Base-by-base conservation (phyloP, 2,329 filamentous ascomycete species). In the Neofusicoccum parvum region DNA sequence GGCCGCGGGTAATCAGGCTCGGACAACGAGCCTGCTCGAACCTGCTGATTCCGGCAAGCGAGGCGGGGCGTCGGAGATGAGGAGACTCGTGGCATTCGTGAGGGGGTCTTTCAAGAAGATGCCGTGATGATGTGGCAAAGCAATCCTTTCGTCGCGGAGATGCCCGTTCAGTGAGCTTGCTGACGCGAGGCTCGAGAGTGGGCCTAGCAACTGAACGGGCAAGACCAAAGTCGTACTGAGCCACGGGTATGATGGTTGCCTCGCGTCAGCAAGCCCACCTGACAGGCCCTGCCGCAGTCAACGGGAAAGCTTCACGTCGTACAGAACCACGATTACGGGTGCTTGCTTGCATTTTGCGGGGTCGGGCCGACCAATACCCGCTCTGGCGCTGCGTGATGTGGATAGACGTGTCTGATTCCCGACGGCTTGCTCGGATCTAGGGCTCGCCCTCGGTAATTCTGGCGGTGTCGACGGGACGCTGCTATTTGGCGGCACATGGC, bases 291-390 rank as follows among this genome's bases (percentile, higher is more conserved):
- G 48, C 56, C 56, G 56, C 27, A 39, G 15, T 27, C 6, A 15
- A 12, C 17, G 23, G 7, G 32, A 48, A 46, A 37, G 17, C 56
- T 37, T 17, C n/a, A 6, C 5, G 56, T 48, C 12, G 32, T 34
- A 49, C 56, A 17, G 32, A 37, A 20, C 43, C 41, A 12, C 27
- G 12, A 34, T 9, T 6, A 15, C 17, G 56, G 43, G 32, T 48
- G 10, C 32, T 60, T 48, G 41, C 32, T 12, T 37, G 56, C 43
- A 48, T 48, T 60, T 46, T 60, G 56, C 56, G 56, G 56, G 56
- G 56, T 60, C 56, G 43, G 56, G 15, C 56, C 43, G 56, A 39
- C 41, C 41, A 60, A 60, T 48, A 37, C 41, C 56, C 56, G 56
- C 43, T 49, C 27, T 60, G 56, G 32, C 43, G 41, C 7, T 3